Base-by-base conservation (phyloP, 768 basidiomycete genomes). In the Boletus rubescentipes region DNA sequence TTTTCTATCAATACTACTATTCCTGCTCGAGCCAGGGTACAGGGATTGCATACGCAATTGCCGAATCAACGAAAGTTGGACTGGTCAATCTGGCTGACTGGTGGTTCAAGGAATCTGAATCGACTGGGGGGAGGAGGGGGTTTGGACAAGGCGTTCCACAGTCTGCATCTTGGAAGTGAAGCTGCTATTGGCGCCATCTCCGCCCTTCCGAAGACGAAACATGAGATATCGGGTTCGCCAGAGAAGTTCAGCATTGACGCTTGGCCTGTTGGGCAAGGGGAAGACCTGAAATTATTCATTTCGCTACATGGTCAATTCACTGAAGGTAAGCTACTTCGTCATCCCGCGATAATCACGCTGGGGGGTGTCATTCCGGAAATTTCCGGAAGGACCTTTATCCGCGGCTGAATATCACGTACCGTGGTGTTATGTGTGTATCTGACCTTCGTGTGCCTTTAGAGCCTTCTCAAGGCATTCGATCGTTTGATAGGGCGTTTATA, bases 401-500 rank as follows among this genome's bases (percentile, higher is more conserved):
- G 30, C 48, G 51, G 59, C 18, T 36, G 53, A 29, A 36, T 45
- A 36, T 32, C 38, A 23, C 14, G 18, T 52, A 21, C 48, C 26
- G 43, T 62, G 59, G 62, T 57, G 51, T 60, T 49, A 60, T 57
- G 34, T 21, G 32, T 21, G 10, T 57, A 47, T 32, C 65, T 69
- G 32, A 71, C 56, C 34, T 38, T 54, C 18, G 38, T 35, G 29
- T 59, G 34, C 54, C 54, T 57, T 44, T 54, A 90, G 87, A 81
- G 60, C 86, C 87, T 26, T 77, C 84, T 9, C 82, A 83, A 49
- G 94, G 93, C 11, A 73, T 93, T 21, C 83, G 96, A 42, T 96
- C 94, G 20, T 99, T 99, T 71, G 93, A 97, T 67, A 81, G 97
- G 53, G 86, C 91, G 0, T 95, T 98, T 66, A 80, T 98, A 50